phyloP scores from a whole-genome alignment of 2,329 filamentous ascomycete genomes.

The Phoma sp. region DNA sequence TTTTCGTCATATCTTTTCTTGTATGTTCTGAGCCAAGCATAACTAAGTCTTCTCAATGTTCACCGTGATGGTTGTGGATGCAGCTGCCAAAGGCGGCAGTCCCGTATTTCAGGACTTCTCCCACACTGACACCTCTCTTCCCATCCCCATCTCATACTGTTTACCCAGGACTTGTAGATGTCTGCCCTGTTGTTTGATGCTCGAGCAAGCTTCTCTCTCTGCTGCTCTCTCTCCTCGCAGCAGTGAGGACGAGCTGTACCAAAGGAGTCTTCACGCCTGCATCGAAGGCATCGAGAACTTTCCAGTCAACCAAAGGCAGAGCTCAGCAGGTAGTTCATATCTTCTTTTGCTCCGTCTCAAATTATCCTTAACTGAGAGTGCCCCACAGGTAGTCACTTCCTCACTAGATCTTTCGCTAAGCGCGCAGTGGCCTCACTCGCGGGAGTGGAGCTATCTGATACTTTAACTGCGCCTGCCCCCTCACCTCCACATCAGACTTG shows the following conservation, averaged over 20 bases:
- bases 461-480: conserved; percentile 15
- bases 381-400: conserved; percentile 1
- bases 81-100: background rate
- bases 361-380: conserved; percentile 1
- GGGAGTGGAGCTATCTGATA: background rate
- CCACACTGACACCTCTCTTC: too few species aligned
- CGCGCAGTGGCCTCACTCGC: background rate
- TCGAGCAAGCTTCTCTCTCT: background rate
- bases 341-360: background rate
- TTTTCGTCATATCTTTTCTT: background rate
- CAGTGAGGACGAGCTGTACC: conserved; percentile 20
- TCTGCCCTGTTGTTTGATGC: conserved; percentile 13
- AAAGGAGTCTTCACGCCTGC: conserved; percentile 23
- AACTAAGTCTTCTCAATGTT: background rate
- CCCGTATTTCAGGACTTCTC: background rate
- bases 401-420: background rate
- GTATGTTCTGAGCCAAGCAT: background rate
- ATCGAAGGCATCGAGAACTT: conserved; percentile 28
- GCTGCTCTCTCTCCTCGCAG: conserved; percentile 3
- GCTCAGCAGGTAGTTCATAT: conserved; percentile 6
- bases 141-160: too few species aligned
- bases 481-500: conserved; percentile 8
- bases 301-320: conserved; percentile 7
- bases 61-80: background rate
- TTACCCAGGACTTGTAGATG: background rate